Conservation (phyloP, 2,329 filamentous ascomycete species). For the Pseudocercospora ulei region DNA sequence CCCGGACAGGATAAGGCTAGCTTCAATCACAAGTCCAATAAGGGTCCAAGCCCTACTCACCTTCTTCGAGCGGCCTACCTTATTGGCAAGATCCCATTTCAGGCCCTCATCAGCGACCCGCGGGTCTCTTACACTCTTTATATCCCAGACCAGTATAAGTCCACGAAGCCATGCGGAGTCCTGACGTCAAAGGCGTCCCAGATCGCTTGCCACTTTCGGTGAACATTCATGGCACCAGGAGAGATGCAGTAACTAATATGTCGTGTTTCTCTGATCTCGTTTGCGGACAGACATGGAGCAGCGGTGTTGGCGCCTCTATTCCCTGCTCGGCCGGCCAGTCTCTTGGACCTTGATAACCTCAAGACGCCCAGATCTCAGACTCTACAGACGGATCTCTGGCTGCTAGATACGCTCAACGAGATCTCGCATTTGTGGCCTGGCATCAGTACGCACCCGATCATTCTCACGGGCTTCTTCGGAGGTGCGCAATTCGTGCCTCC, state of each 20-base stretch:
- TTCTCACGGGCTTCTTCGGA: conserved; percentile 14
- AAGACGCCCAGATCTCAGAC: conserved; percentile 9
- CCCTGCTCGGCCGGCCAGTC: conserved; percentile 11
- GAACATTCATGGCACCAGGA: conserved; percentile 14
- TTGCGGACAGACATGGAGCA: conserved; percentile 12
- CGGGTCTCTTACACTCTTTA: conserved; percentile 17
- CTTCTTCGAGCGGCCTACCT: conserved; percentile 17
- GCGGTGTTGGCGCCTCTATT: conserved; percentile 17
- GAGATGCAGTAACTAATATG: conserved; percentile 12
- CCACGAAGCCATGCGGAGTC: conserved; percentile 7
- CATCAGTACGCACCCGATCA: conserved; percentile 7
- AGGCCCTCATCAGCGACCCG: conserved; percentile 9
- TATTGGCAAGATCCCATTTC: conserved; percentile 15
- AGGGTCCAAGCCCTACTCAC: too few relatives aligned
- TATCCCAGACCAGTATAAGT: conserved; percentile 13
- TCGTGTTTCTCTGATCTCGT: conserved; percentile 12
- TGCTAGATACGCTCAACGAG: conserved; percentile 16
- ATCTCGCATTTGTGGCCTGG: conserved; percentile 15
- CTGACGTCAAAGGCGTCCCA: background rate
- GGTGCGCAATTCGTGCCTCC: conserved; percentile 17
- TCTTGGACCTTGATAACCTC: conserved; percentile 15
- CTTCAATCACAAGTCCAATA: too few relatives aligned
- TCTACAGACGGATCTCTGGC: conserved; percentile 8
- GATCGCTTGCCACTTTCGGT: conserved; percentile 11
- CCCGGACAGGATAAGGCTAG: too few relatives aligned